Evolutionary conservation across 441 rosid genomes (phyloP), one percentile per base, ranked within the genome.

Genomic region (Manihot esculenta): DNA sequence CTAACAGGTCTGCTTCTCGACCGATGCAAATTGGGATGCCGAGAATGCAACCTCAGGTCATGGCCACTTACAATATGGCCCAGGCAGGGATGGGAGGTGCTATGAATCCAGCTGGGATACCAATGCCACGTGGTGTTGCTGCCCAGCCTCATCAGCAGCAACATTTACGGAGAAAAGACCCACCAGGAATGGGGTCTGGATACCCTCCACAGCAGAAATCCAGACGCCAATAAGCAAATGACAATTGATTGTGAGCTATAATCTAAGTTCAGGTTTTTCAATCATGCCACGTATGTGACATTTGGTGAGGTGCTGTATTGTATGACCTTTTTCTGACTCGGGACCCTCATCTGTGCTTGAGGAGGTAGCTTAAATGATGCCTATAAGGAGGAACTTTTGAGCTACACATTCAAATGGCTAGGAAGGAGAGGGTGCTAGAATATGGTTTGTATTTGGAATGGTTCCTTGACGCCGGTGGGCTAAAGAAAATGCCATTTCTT

Each of bases 151-250:
- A 87, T 70, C 96, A 84, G 82, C 86, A 79, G 75, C 90, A 84
- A 68, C 89, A 90, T 77, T 74, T 94, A 61, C 88, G 95, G 77
- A 87, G 98, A 81, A 95, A 89, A 78, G 99, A 93, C 64, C 90
- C 92, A 1, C 90, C 92, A 3, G 94, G 92, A 75, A 81, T 84
- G 85, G 96, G 96, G 72, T 75, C 89, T 14, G 93, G 97, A 72
- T 89, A 93, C 72, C 94, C 96, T 80, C 89, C 97, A 4, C 99
- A 86, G 71, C 95, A 87, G 82, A 92, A 88, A 81, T 79, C 85
- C 72, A 88, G 99, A 75, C 94, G 99, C 50, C 74, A 86, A 75
- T 90, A 13, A 83, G 77, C n/a, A n/a, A 35, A 60, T 48, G 45
- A 38, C 69, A 10, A 68, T 41, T 23, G 13, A 24, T 24, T 50